Conservation (phyloP, 352 stramenopile species). For the Globisporangium cederbergense region DNA sequence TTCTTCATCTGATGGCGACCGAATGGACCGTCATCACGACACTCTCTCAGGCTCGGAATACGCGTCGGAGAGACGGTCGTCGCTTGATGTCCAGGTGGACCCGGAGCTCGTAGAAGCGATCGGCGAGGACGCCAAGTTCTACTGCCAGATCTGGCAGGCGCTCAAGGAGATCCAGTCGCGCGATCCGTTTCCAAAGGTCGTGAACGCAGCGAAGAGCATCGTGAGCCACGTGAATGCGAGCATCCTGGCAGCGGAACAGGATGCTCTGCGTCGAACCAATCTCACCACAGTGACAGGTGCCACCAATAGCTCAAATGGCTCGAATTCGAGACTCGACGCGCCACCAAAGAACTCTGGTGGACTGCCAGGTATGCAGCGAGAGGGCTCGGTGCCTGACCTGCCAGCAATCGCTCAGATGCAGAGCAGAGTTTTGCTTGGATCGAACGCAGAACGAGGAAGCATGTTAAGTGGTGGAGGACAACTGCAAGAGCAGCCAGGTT, state of each 20-base stretch:
- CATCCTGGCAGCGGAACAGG: constrained; percentile 53
- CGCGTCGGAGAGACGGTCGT: constrained; percentile 1
- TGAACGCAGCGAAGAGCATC: constrained; percentile 55
- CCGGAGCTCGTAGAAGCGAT: constrained; percentile 40
- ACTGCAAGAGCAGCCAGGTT: constrained; percentile 22
- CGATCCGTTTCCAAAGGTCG: constrained; percentile 84
- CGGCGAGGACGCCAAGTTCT: constrained; percentile 69
- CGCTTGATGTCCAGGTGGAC: constrained; percentile 38
- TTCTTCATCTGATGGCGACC: neutral
- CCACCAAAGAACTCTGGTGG: constrained; percentile 14
- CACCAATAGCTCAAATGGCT: neutral
- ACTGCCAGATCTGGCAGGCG: constrained; percentile 82
- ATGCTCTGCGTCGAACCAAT: constrained; percentile 26
- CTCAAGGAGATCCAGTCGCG: constrained; percentile 82
- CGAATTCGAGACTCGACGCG: constrained; percentile 10
- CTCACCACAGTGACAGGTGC: constrained; percentile 13
- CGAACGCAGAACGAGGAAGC: constrained; percentile 9
- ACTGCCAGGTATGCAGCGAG: constrained; percentile 27
- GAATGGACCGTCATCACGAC: constrained; percentile 1
- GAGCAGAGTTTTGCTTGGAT: constrained; percentile 10
- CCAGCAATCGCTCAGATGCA: constrained; percentile 15
- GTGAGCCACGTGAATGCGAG: constrained; percentile 62
- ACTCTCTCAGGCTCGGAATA: neutral
- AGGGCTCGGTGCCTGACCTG: constrained; percentile 34
- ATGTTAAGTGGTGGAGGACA: constrained; percentile 6